These are phyloP conservation scores for Bocquillonia castaneifolia DNA, from an alignment of 441 rosid species.

Conservation along the genomic window DNA sequence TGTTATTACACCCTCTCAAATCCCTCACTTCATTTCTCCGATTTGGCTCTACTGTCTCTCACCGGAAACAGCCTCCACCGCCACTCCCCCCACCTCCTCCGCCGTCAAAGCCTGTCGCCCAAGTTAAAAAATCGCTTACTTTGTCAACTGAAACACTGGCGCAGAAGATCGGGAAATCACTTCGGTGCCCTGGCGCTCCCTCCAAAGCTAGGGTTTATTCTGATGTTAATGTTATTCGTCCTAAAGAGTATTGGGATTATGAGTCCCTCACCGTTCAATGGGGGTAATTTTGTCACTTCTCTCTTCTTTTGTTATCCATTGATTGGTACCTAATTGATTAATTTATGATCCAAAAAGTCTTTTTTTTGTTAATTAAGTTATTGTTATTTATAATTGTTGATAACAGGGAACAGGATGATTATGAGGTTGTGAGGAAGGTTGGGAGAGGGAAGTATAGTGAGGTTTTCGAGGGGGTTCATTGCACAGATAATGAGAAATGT, in stretches of 20 bases:
- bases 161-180: slow-evolving; percentile 87
- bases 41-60: slow-evolving; percentile 37
- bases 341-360: too few species aligned
- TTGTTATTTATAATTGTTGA: slow-evolving; percentile 5
- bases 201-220: slow-evolving; percentile 92
- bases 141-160: slow-evolving; percentile 62
- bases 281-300: slow-evolving; percentile 51
- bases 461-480: slow-evolving; percentile 87
- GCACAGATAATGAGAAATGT: slow-evolving; percentile 74
- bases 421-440: slow-evolving; percentile 95
- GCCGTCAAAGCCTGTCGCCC: slow-evolving; percentile 2
- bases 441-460: slow-evolving; percentile 98
- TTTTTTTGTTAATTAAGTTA: too few species aligned
- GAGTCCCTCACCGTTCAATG: slow-evolving; percentile 91
- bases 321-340: too few species aligned
- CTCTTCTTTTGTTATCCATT: not conserved
- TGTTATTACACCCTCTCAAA: slow-evolving; percentile 14
- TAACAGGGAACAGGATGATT: slow-evolving; percentile 84
- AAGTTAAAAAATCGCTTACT: slow-evolving; percentile 21
- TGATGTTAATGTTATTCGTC: slow-evolving; percentile 75
- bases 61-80: slow-evolving; percentile 20
- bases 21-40: slow-evolving; percentile 26
- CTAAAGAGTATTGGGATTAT: slow-evolving; percentile 94
- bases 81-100: slow-evolving; percentile 15
- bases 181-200: slow-evolving; percentile 90